A percentile compares a stretch with the other conserved stretches of the same genome.
Evolutionary conservation across 2,329 filamentous ascomycete species (phyloP).

Genomic region (Aspergillus novofumigatus): DNA sequence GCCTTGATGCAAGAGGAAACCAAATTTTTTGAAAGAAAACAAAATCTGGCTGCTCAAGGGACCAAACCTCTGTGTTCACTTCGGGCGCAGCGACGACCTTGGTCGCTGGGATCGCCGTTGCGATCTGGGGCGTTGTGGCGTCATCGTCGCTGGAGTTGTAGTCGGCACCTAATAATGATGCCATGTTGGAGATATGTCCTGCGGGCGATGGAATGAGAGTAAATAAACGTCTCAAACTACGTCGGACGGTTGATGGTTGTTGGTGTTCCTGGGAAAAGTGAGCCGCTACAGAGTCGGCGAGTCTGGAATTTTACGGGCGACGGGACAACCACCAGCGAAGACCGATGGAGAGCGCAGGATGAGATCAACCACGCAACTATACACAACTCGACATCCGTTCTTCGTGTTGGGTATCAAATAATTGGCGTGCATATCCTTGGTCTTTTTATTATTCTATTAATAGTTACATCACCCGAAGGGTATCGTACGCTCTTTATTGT

Average conservation of each 20-base stretch:
- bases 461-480: conserved; percentile 10
- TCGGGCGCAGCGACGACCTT: conserved; percentile 49
- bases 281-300: background rate
- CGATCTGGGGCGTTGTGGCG: conserved; percentile 20
- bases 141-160: conserved; percentile 52
- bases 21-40: background rate
- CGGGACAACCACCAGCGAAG: conserved; percentile 22
- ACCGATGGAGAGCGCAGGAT: background rate
- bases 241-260: conserved; percentile 3
- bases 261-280: conserved; percentile 10
- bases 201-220: background rate
- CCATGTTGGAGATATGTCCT: conserved; percentile 25
- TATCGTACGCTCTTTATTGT: conserved; percentile 39
- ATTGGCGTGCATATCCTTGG: background rate
- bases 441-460: background rate
- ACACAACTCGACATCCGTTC: background rate
- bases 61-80: conserved; percentile 55
- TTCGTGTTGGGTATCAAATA: background rate
- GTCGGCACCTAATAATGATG: conserved; percentile 40
- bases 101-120: conserved; percentile 28
- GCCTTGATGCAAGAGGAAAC: conserved; percentile 2
- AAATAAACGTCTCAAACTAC: conserved; percentile 4
- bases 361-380: background rate
- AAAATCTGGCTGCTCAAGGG: conserved; percentile 19
- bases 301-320: conserved; percentile 31